Base-by-base conservation (phyloP, 495 filamentous ascomycete species). In the Patellaria atrata region DNA sequence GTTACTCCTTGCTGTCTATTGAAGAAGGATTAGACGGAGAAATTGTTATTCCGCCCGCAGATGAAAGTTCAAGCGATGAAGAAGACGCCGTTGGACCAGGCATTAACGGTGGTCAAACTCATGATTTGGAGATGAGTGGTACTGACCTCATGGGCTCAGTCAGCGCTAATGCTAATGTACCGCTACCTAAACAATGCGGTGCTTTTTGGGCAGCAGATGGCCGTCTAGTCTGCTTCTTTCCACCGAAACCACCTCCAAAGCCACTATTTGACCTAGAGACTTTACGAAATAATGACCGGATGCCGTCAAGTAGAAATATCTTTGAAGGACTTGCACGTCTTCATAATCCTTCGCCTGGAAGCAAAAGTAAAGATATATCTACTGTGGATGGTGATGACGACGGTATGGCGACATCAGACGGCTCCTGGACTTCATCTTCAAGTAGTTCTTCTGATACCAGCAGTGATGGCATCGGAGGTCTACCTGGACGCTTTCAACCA, bases 241-340 rank as follows among this genome's bases (percentile, higher is more conserved):
- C 79, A 2, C 75, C 78, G 5, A 85, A 82, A 52, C 75, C 78
- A 48, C 78, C 83, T 41, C 66, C 76, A 15, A 67, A 62, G 22
- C 69, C 70, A 9, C 48, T 83, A 9, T 64, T 85, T 17, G 66
- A 75, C 22, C 62, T 75, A 5, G 53, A 76, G 14, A 63, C 67
- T 3, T 70, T 77, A 25, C 65, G 65, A 27, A 68, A 71, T 39
- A 70, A 64, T 45, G 75, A 75, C 15, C 64, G 73, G 25, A 41
- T 60, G 9, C 68, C 68, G 3, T 0, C 70, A 69, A 70, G 66
- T 30, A 72, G 77, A 30, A 75, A 71, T 35, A 71, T 77, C 5
- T 94, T 94, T 62, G 82, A 87, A 42, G 75, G 76, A 2, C 94
- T 94, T 61, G 85, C 84, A n/a, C 73, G 83, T 16, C 59, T 94